Evolutionary conservation across 75 land plant species (phyloP).

Genomic region (Adiantum capillusveneris): DNA sequence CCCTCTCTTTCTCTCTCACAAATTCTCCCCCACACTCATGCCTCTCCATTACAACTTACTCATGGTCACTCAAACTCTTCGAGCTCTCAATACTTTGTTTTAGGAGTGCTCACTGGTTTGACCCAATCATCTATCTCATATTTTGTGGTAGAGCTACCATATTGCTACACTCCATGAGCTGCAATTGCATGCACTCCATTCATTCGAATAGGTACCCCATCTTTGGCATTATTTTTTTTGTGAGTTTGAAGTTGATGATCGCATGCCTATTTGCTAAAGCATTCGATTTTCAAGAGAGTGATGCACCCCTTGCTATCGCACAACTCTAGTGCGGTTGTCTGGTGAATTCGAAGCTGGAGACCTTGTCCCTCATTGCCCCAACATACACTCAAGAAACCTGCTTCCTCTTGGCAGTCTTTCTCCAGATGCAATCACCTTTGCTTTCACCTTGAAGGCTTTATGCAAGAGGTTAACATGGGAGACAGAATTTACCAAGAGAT

Average conservation of each 20-base stretch:
- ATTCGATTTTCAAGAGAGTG: too few relatives aligned
- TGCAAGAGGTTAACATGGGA: too few relatives aligned
- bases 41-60: conserved; percentile 70
- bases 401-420: not conserved
- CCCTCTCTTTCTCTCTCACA: conserved; percentile 42
- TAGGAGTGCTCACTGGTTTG: not conserved
- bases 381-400: too few relatives aligned
- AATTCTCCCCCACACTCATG: conserved; percentile 69
- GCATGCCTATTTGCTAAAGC: not conserved
- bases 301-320: too few relatives aligned
- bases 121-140: not conserved
- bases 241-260: not conserved
- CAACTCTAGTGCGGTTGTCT: not conserved
- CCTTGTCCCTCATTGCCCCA: not conserved
- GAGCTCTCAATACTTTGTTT: not conserved
- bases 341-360: not conserved
- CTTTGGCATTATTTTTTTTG: not conserved
- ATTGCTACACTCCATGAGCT: not conserved
- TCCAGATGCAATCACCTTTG: too few relatives aligned
- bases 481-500: too few relatives aligned
- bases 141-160: not conserved
- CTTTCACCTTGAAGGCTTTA: too few relatives aligned
- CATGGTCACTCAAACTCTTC: conserved; percentile 41
- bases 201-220: too few relatives aligned
- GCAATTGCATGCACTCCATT: not conserved